These are phyloP conservation scores for Xylaria digitata DNA, from an alignment of 2,329 filamentous ascomycete species.

Conservation along the genomic window DNA sequence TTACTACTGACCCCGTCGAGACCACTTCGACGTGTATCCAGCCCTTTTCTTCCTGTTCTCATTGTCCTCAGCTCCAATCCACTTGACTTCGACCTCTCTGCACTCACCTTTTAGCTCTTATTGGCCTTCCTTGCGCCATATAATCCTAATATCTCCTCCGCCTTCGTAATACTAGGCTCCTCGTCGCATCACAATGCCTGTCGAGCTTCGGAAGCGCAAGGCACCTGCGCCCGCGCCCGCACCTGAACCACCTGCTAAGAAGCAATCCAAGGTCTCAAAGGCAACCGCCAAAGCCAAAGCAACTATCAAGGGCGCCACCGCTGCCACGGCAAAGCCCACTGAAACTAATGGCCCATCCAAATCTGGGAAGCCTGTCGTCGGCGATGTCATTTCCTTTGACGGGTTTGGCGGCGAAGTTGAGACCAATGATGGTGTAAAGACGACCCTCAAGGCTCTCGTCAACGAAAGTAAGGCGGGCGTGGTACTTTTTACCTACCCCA, in stretches of 20 bases:
- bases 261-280: conserved; percentile 57
- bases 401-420: conserved; percentile 78
- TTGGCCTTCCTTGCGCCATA: conserved; percentile 9
- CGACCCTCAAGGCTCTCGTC: conserved; percentile 82
- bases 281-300: conserved; percentile 53
- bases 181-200: conserved; percentile 52
- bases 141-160: conserved; percentile 21
- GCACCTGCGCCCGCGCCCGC: conserved; percentile 55
- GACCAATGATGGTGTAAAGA: conserved; percentile 85
- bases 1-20: conserved; percentile 41
- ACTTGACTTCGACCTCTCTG: neutral
- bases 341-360: conserved; percentile 51
- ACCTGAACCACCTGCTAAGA: conserved; percentile 54
- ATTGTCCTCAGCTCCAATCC: conserved; percentile 15
- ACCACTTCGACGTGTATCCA: conserved; percentile 33
- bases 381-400: conserved; percentile 67
- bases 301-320: conserved; percentile 44
- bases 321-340: conserved; percentile 41
- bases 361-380: conserved; percentile 61
- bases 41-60: conserved; percentile 23
- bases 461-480: conserved; percentile 86
- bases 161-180: conserved; percentile 4
- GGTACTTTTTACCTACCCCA: conserved; percentile 95
- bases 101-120: conserved; percentile 1
- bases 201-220: conserved; percentile 60